A percentile compares a stretch with the other conserved stretches of the same genome.
Evolutionary conservation across 179 eudicot genomes (phyloP).

Genomic region (Gypsophila paniculata): DNA sequence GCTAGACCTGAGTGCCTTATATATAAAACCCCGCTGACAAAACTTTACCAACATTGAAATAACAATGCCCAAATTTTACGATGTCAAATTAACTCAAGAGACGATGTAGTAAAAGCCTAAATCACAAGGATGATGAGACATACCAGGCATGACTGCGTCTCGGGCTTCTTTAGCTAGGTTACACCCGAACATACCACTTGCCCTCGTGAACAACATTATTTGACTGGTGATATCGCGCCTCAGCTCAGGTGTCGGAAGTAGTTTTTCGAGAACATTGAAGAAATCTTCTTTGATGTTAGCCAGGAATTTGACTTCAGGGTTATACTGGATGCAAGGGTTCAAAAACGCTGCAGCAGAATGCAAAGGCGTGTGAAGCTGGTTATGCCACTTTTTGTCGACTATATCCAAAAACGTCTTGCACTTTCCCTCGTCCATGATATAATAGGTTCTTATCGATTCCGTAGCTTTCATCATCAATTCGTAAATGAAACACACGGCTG

Average conservation of each 20-base stretch:
- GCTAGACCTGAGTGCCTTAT: too few species aligned
- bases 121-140: constrained; percentile 17
- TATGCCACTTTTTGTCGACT: constrained; percentile 81
- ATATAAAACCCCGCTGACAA: neutral
- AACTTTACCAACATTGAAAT: neutral
- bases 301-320: constrained; percentile 82
- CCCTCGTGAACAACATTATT: constrained; percentile 68
- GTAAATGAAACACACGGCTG: constrained; percentile 72
- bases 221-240: constrained; percentile 86
- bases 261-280: constrained; percentile 71
- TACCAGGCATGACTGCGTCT: constrained; percentile 81
- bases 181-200: constrained; percentile 90
- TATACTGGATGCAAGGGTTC: constrained; percentile 91
- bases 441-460: constrained; percentile 90
- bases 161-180: constrained; percentile 95
- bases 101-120: neutral
- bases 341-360: constrained; percentile 94
- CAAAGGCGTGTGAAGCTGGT: constrained; percentile 75
- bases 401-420: constrained; percentile 81
- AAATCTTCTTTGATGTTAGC: constrained; percentile 80
- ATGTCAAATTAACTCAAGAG: neutral
- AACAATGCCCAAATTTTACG: neutral
- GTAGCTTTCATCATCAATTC: constrained; percentile 91
- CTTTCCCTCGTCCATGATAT: constrained; percentile 92
- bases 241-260: constrained; percentile 80